Percentiles rank a stretch among this genome's conserved stretches.
phyloP scores from a whole-genome alignment of 2,329 filamentous ascomycete genomes.

The Periconia sp. region DNA sequence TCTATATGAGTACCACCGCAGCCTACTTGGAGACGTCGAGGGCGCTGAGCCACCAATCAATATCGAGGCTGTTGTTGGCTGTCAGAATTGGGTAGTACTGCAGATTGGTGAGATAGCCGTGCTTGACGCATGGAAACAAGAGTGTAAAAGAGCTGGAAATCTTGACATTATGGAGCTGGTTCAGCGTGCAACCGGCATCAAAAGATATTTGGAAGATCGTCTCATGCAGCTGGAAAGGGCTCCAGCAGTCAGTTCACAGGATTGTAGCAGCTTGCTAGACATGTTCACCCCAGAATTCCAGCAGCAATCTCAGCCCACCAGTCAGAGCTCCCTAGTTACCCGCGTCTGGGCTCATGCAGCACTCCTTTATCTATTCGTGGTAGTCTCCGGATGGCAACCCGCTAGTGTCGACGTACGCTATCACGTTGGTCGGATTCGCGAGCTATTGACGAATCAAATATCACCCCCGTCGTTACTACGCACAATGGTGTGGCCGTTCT shows the following conservation, averaged over 20 bases:
- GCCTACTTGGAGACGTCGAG: conserved; percentile 26
- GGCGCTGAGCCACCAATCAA: conserved; percentile 36
- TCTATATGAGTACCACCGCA: conserved; percentile 30
- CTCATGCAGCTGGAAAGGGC: neutral
- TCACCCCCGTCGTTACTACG: conserved; percentile 28
- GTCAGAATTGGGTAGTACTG: conserved; percentile 64
- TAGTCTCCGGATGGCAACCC: conserved; percentile 31
- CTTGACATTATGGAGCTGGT: conserved; percentile 56
- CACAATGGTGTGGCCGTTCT: conserved; percentile 41
- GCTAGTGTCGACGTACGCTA: conserved; percentile 15
- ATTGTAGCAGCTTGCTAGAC: conserved; percentile 6
- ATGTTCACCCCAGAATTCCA: conserved; percentile 4
- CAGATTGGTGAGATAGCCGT: conserved; percentile 61
- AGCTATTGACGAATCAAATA: conserved; percentile 15
- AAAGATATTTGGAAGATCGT: conserved; percentile 14
- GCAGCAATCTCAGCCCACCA: too few relatives aligned
- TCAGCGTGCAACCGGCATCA: conserved; percentile 51
- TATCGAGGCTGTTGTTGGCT: conserved; percentile 61
- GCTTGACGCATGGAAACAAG: conserved; percentile 63
- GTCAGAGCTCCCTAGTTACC: conserved; percentile 11
- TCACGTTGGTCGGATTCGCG: conserved; percentile 19
- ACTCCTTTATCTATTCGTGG: conserved; percentile 23
- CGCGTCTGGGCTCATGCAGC: conserved; percentile 28
- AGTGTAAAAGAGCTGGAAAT: conserved; percentile 50
- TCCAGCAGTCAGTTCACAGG: neutral